Percentiles rank a stretch among this genome's conserved stretches.
phyloP scores from a whole-genome alignment of 805 yeast genomes.

The Pichia cephalocereana region DNA sequence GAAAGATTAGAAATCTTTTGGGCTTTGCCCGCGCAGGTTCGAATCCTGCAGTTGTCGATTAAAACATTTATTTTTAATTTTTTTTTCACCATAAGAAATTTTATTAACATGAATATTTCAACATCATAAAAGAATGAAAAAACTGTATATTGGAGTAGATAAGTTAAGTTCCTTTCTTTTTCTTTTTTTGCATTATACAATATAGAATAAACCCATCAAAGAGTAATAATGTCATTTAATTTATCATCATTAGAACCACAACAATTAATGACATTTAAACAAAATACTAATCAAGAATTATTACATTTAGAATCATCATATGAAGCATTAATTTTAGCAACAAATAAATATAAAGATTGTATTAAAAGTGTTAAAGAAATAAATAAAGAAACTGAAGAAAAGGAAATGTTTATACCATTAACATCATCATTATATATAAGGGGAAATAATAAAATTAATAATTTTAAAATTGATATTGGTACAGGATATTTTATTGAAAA shows the following conservation, averaged over 20 bases:
- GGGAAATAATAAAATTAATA: slow-evolving; percentile 57
- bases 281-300: slow-evolving; percentile 74
- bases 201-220: no score
- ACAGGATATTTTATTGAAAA: slow-evolving; percentile 94
- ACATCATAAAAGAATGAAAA: no score
- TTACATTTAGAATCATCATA: slow-evolving; percentile 79
- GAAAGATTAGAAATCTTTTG: slow-evolving; percentile 52
- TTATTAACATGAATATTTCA: no score
- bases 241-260: slow-evolving; percentile 66
- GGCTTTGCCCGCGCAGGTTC: slow-evolving; percentile 58
- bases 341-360: slow-evolving; percentile 74
- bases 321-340: slow-evolving; percentile 77
- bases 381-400: slow-evolving; percentile 29
- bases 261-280: slow-evolving; percentile 76
- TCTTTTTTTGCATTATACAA: no score
- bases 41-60: slow-evolving; percentile 49
- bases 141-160: no score
- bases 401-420: slow-evolving; percentile 63
- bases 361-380: slow-evolving; percentile 48
- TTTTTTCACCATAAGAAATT: no score
- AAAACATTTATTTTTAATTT: no score
- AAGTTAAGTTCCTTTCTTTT: no score
- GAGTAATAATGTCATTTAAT: slow-evolving; percentile 30
- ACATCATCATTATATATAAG: slow-evolving; percentile 87
- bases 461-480: slow-evolving; percentile 86